Base-by-base conservation (phyloP, 495 filamentous ascomycete species). In the Bacidia rubella region DNA sequence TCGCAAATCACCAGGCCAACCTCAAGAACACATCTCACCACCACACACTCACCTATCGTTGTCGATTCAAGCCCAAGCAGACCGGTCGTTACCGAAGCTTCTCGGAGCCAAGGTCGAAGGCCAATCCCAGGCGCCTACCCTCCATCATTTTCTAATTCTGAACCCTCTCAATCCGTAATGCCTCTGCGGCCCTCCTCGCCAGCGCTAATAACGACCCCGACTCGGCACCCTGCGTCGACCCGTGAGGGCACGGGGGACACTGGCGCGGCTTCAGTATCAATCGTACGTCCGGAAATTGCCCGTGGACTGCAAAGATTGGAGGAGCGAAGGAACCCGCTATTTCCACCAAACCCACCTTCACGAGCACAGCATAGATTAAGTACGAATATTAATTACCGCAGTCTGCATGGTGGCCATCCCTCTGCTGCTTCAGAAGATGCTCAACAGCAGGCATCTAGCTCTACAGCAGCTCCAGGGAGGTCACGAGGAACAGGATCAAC, bases 61-160 rank as follows among this genome's bases (percentile, higher is more conserved):
- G 49, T 56, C n/a, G 46, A 35, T 19, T 56, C 50, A 42, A 59
- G 53, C 43, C 21, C 57, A 11, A 22, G 35, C 23, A 43, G 20
- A 43, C 15, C 41, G 4, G 26, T 20, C 7, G 15, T 5, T 15
- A 35, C 15, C 7, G 49, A 52, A 26, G n/a, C 44, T 20, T 15
- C 29, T 35, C 29, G 15, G 29, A 35, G 15, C 5, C 41, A 20
- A 17, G 7, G 41, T 17, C 25, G 23, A 38, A 24, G 22, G 32
- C 38, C 47, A 20, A 50, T 50, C 22, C 47, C 47, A 50, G 47
- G 47, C 9, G 47, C 47, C 38, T 50, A 35, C 22, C 47, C 47
- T 2, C 25, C 26, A 23, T 50, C 47, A 17, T 50, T 50, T 25
- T 50, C 47, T 4, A 24, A 50, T 20, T 50, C 47, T 12, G 47